Evolutionary conservation across 208 protist genomes (phyloP).

Genomic region (Porcisia hertigi): DNA sequence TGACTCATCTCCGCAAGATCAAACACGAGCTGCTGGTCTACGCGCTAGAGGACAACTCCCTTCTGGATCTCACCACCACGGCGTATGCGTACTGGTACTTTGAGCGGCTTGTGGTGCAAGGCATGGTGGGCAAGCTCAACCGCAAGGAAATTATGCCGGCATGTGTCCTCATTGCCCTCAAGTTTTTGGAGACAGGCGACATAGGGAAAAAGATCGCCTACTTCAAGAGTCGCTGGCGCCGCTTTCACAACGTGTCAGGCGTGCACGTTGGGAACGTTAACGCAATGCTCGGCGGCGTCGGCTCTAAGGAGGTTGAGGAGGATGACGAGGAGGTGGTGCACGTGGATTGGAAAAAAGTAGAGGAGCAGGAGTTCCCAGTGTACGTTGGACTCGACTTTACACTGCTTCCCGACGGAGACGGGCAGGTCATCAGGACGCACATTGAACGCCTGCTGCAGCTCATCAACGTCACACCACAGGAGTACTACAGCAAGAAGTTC

Average conservation of each 20-base stretch:
- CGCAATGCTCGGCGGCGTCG: slow-evolving; percentile 36
- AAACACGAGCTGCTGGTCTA: slow-evolving; percentile 72
- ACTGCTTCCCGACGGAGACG: slow-evolving; percentile 66
- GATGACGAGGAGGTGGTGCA: slow-evolving; percentile 56
- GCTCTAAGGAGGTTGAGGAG: slow-evolving; percentile 44
- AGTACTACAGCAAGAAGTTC: slow-evolving; percentile 88
- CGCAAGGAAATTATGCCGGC: slow-evolving; percentile 68
- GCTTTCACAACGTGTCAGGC: slow-evolving; percentile 42
- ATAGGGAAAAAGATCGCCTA: slow-evolving; percentile 70
- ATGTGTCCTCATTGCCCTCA: slow-evolving; percentile 78
- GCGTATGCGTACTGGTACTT: slow-evolving; percentile 91
- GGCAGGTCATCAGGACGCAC: slow-evolving; percentile 65
- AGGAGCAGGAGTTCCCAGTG: slow-evolving; percentile 74
- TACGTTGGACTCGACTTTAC: slow-evolving; percentile 89
- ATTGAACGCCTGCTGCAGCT: slow-evolving; percentile 77
- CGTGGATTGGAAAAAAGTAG: slow-evolving; percentile 69
- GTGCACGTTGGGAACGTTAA: slow-evolving; percentile 30
- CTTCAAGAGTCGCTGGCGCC: slow-evolving; percentile 60
- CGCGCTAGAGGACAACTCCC: slow-evolving; percentile 65
- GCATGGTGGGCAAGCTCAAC: slow-evolving; percentile 83
- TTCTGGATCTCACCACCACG: slow-evolving; percentile 70
- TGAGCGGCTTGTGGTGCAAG: slow-evolving; percentile 75
- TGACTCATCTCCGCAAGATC: slow-evolving; percentile 80
- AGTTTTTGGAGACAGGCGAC: slow-evolving; percentile 85
- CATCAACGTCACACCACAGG: slow-evolving; percentile 75